These are phyloP conservation scores for Chaetomium fimeti DNA, from an alignment of 495 filamentous ascomycete genomes.

Conservation along the genomic window DNA sequence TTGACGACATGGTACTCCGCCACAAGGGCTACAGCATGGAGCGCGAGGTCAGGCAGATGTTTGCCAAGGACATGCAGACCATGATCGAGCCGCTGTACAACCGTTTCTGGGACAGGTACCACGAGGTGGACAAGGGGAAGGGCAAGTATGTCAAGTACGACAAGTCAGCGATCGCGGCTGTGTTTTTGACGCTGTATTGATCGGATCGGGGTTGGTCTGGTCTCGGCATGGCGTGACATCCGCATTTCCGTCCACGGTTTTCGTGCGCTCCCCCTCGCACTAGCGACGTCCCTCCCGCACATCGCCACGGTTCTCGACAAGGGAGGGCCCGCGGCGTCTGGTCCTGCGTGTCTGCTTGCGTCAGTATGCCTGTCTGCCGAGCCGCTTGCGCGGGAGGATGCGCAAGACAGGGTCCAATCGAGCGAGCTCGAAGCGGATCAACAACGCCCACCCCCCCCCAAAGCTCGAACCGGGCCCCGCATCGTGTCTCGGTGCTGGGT, in stretches of 20 bases:
- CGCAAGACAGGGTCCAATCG: neutral
- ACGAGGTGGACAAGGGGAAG: constrained; percentile 94
- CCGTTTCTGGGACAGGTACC: constrained; percentile 95
- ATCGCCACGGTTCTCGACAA: neutral
- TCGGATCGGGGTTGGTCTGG: neutral
- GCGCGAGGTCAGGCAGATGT: constrained; percentile 73
- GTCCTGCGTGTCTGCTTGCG: constrained; percentile 10
- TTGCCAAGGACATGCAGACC: constrained; percentile 78
- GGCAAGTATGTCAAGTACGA: constrained; percentile 98
- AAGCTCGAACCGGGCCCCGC: neutral
- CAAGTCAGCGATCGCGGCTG: constrained; percentile 62
- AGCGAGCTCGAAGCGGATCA: neutral
- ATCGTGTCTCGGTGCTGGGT: neutral
- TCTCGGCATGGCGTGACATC: neutral
- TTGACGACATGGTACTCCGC: constrained; percentile 78
- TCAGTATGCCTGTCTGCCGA: constrained; percentile 5
- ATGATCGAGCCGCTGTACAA: constrained; percentile 93
- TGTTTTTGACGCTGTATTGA: constrained; percentile 53
- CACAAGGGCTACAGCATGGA: constrained; percentile 85
- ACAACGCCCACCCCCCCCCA: neutral
- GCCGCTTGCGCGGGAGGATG: neutral
- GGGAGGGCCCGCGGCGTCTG: neutral
- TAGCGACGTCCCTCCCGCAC: neutral
- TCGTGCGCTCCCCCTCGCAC: neutral
- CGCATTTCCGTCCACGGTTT: neutral